phyloP scores from a whole-genome alignment of 2,329 filamentous ascomycete genomes.

The Fusarium anguioides region DNA sequence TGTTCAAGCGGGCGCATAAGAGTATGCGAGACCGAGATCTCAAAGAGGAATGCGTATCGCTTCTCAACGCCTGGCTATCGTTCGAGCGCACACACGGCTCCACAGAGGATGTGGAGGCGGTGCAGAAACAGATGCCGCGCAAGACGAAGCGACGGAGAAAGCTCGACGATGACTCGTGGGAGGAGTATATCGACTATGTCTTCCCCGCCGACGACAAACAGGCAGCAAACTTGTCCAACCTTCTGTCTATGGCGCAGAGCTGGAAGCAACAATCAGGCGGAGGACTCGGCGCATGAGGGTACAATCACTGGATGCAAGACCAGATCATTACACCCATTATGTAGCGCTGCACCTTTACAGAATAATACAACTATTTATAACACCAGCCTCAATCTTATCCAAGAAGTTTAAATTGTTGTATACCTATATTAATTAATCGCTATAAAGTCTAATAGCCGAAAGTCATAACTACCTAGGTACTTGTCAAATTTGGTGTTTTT shows the following conservation, averaged over 20 bases:
- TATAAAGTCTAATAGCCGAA: neutral
- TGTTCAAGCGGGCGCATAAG: slow-evolving; percentile 88
- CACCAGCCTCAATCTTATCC: neutral
- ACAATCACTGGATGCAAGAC: neutral
- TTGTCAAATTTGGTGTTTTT: neutral
- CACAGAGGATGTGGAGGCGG: slow-evolving; percentile 78
- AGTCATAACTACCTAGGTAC: neutral
- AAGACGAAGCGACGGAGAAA: slow-evolving; percentile 91
- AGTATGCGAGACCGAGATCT: slow-evolving; percentile 89
- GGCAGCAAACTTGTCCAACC: slow-evolving; percentile 82
- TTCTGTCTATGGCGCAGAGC: slow-evolving; percentile 85
- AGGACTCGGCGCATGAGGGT: slow-evolving; percentile 44
- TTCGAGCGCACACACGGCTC: slow-evolving; percentile 91
- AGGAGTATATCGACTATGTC: slow-evolving; percentile 97
- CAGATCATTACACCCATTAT: neutral
- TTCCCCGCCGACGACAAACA: slow-evolving; percentile 96
- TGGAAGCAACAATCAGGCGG: slow-evolving; percentile 80
- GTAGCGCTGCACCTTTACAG: neutral
- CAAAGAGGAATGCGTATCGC: slow-evolving; percentile 91
- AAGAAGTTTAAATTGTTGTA: neutral
- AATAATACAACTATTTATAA: slow-evolving; percentile 2
- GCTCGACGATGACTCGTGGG: slow-evolving; percentile 88
- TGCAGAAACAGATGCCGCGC: slow-evolving; percentile 93
- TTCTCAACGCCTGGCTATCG: slow-evolving; percentile 91
- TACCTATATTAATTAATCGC: neutral